Evolutionary conservation across 805 yeast species (phyloP), one percentile per base, ranked within the genome.

Genomic region (Tetrapisispora taiwanensis): DNA sequence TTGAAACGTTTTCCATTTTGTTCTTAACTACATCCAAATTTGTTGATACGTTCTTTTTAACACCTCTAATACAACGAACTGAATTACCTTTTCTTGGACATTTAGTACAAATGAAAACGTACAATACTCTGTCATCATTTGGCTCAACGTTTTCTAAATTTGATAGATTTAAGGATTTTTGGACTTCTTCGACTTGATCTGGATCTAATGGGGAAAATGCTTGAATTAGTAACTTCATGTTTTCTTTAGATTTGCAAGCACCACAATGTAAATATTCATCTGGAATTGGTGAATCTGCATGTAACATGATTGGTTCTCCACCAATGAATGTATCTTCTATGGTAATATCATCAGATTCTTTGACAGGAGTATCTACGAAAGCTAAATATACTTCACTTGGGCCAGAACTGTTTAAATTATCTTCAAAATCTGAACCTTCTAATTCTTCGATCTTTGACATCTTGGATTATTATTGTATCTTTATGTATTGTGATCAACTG

Each of bases 241-340:
- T 65, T 9, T 68, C 60, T 1, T 63, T 31, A 2, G 54, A 44
- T 26, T 60, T 65, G 66, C 98, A 92, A 43, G 73, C 74, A 39
- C 73, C 75, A 67, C 98, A 92, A 30, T 64, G 58, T 7, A 81
- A 55, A 17, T 76, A 59, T 3, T 72, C 73, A 1, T 67, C 66
- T 15, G 70, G 63, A 0, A 95, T 92, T 3, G 67, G 59, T 0
- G 86, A 78, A 1, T 69, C 66, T 3, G 72, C 71, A 49, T 80
- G 74, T 57, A 81, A 64, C 96, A 96, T 89, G 56, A 89, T 84
- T 5, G 94, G 92, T 0, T 82, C 76, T 31, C 70, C 68, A 49
- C 80, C 94, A n/a, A 82, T 66, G 14, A 81, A 66, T 44, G 79
- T 87, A 49, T 75, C 76, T 45, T 78, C 71, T 1, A 73, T 71